A percentile compares a stretch with the other conserved stretches of the same genome.
Conservation (phyloP, 2,329 filamentous ascomycete species). For the Botrytis sinoallii region DNA sequence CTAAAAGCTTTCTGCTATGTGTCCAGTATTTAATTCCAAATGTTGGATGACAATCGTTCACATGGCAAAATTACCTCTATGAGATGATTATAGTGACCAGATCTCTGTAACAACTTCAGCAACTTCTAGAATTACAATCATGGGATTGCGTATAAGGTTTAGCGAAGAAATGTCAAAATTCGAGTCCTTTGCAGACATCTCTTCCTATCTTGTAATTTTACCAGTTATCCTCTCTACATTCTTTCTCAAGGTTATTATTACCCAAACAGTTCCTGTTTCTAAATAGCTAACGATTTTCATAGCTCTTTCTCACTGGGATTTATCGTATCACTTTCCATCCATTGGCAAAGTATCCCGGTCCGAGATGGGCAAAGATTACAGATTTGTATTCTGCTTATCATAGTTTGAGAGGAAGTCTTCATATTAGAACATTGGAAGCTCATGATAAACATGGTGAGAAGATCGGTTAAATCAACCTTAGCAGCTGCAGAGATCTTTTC, state of each 20-base stretch:
- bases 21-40: too few species aligned
- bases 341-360: background rate
- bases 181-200: too few species aligned
- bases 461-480: background rate
- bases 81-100: too few species aligned
- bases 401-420: background rate
- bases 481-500: background rate
- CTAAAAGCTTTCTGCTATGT: too few species aligned
- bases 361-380: background rate
- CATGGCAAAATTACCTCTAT: too few species aligned
- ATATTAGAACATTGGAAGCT: background rate
- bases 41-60: too few species aligned
- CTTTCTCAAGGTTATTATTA: background rate
- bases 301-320: background rate
- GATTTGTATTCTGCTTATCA: background rate
- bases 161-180: too few species aligned
- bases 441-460: background rate
- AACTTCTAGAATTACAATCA: too few species aligned
- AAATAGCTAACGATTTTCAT: accelerated
- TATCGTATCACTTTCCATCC: background rate
- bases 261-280: background rate
- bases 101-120: too few species aligned
- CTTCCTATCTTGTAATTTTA: too few species aligned
- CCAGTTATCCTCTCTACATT: too few species aligned
- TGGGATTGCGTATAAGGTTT: too few species aligned